Percentiles rank a stretch among this genome's conserved stretches.
These are phyloP conservation scores for Cercospora zeina DNA, from an alignment of 2,329 filamentous ascomycete genomes.

Conservation along the genomic window DNA sequence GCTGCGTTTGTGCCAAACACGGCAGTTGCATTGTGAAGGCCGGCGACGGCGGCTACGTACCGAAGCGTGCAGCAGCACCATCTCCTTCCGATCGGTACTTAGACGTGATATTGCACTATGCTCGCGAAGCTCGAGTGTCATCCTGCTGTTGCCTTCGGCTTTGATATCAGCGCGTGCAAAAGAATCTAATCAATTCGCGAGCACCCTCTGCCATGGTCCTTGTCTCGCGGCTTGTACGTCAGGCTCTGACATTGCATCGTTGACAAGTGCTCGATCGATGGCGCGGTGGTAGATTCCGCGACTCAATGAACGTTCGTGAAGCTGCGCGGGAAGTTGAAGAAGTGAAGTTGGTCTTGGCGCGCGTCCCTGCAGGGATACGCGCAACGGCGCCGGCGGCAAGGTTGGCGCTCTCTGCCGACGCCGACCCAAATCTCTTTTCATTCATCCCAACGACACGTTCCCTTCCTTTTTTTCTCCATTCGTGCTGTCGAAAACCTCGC, in stretches of 20 bases:
- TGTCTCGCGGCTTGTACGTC: not conserved
- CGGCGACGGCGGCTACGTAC: not conserved
- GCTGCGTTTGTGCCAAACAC: constrained; percentile 9
- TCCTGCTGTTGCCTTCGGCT: not conserved
- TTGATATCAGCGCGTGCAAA: not conserved
- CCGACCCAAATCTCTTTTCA: constrained; percentile 9
- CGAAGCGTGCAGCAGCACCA: not conserved
- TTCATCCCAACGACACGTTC: constrained; percentile 14
- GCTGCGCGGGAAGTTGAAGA: constrained; percentile 2
- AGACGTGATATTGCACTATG: not conserved
- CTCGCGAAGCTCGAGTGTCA: not conserved
- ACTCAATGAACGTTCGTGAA: not conserved
- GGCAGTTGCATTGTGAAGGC: constrained; percentile 5
- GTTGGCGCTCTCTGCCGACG: constrained; percentile 3
- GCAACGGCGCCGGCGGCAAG: constrained; percentile 11
- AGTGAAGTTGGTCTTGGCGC: constrained; percentile 12
- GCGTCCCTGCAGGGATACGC: constrained; percentile 4
- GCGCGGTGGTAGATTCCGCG: not conserved
- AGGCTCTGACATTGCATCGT: not conserved
- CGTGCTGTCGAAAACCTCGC: not conserved
- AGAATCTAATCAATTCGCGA: not conserved
- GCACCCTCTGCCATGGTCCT: not conserved
- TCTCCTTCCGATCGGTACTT: not conserved
- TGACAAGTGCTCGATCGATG: not conserved
- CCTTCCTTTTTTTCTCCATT: constrained; percentile 15